Evolutionary conservation across 192 early-diverging fungal genomes (phyloP), one percentile per base, ranked within the genome.

Genomic region (Entomortierella parvispora): DNA sequence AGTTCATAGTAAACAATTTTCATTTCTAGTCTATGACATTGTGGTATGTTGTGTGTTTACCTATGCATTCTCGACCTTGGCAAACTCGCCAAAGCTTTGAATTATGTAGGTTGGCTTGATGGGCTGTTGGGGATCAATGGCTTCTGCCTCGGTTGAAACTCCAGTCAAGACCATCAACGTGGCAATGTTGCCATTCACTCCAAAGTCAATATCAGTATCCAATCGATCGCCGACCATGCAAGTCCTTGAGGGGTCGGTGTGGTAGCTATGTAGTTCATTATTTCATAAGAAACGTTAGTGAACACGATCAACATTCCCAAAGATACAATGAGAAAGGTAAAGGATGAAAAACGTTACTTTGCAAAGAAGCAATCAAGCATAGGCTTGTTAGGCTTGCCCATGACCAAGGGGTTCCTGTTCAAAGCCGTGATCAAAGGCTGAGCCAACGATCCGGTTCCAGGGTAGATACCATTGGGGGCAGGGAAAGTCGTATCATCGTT

Each of bases 141-240:
- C 66, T 22, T 85, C 79, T 7, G 76, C 31, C 47, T 85, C 84
- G 8, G 54, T 56, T 3, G 69, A 58, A 26, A 85, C 76, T 84
- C 96, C 96, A 9, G 96, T 97, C 80, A 99, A 84, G 26, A 98
- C 96, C 56, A 94, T 87, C 60, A 99, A 80, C 0, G 97, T 99
- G 50, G 83, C 87, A 32, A 95, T 74, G n/a, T 91, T 90, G 63
- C 95, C 95, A 20, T 87, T 70, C 52, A 90, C 89, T 34, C 97
- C 97, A 82, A 99, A 99, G 32, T 87, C 87, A 67, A 99, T 96
- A 80, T 99, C 97, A 4, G 97, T 99, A 79, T 97, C 93, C 42
- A 99, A 82, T 28, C 95, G 85, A 74, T 99, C 97, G 26, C 97
- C 97, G 45, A 99, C 91, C 97, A 99, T 99, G 81, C 93, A 96